Percentiles rank a stretch among this genome's conserved stretches.
Evolutionary conservation across 2,329 filamentous ascomycete genomes (phyloP).

Genomic region (Pseudogymnoascus sp.): DNA sequence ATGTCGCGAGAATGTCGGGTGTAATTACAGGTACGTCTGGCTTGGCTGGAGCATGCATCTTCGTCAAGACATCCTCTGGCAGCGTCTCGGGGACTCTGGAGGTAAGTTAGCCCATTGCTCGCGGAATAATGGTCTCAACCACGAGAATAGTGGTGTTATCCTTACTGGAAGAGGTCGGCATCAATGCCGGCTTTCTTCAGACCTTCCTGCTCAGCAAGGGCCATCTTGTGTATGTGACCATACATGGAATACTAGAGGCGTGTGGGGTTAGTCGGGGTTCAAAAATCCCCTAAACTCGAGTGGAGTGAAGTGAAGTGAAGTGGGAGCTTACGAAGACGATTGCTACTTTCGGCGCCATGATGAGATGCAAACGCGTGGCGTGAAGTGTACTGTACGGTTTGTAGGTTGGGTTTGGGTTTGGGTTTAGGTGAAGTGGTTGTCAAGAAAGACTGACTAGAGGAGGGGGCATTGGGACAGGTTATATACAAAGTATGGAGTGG

Average conservation of each 20-base stretch:
- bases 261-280: neutral
- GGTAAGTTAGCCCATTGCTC: slow-evolving; percentile 7
- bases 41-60: slow-evolving; percentile 88
- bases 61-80: slow-evolving; percentile 67
- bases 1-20: slow-evolving; percentile 55
- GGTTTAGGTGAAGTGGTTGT: neutral
- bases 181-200: slow-evolving; percentile 79
- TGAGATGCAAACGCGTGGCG: slow-evolving; percentile 11
- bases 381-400: neutral
- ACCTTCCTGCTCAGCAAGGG: slow-evolving; percentile 84
- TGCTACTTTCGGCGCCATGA: slow-evolving; percentile 84
- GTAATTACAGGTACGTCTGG: slow-evolving; percentile 56
- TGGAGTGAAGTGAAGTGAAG: slow-evolving; percentile 10
- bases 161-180: slow-evolving; percentile 75
- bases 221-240: slow-evolving; percentile 78
- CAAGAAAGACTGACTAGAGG: neutral
- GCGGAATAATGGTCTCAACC: slow-evolving; percentile 10
- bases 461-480: neutral
- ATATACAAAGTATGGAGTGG: neutral
- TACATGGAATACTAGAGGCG: slow-evolving; percentile 75
- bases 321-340: slow-evolving; percentile 69
- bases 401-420: neutral
- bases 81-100: slow-evolving; percentile 77
- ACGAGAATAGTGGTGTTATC: slow-evolving; percentile 12
- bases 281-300: neutral